Evolutionary conservation across 78 protist species (phyloP).

Genomic region (Emiliania huxleyi): DNA sequence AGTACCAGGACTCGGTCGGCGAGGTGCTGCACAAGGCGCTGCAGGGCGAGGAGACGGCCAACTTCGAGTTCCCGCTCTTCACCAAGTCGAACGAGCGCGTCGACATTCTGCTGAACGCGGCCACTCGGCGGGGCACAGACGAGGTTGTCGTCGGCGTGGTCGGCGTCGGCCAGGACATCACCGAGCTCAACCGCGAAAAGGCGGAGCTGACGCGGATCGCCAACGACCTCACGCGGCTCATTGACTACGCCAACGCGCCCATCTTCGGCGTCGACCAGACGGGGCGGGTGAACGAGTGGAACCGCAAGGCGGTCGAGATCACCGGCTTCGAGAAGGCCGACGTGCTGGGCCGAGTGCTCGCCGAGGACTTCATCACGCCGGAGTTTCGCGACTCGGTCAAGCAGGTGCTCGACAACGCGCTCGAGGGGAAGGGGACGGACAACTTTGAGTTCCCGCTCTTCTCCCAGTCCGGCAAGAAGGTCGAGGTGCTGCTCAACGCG

Average conservation of each 20-base stretch:
- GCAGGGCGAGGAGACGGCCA: constrained; percentile 16
- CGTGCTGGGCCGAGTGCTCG: too few relatives aligned
- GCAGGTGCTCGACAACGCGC: background rate
- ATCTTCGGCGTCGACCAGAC: constrained; percentile 10
- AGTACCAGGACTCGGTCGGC: background rate
- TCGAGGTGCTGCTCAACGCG: background rate
- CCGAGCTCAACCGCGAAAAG: background rate
- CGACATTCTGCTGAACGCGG: background rate
- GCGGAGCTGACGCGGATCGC: background rate
- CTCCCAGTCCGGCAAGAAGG: background rate
- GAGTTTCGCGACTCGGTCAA: background rate
- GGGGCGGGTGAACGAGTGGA: background rate
- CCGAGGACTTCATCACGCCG: background rate
- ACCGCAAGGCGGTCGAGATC: background rate
- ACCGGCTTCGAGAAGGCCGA: background rate
- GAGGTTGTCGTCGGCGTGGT: background rate
- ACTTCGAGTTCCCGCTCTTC: constrained; percentile 40
- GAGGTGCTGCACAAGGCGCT: constrained; percentile 7
- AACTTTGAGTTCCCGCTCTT: background rate
- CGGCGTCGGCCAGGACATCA: background rate
- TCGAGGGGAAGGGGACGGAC: background rate
- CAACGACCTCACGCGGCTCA: background rate
- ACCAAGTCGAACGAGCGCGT: background rate
- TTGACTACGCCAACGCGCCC: constrained; percentile 21
- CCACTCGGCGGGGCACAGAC: background rate